These are phyloP conservation scores for Tylopilus plumbeoviolaceoides DNA, from an alignment of 768 basidiomycete genomes.

Conservation along the genomic window DNA sequence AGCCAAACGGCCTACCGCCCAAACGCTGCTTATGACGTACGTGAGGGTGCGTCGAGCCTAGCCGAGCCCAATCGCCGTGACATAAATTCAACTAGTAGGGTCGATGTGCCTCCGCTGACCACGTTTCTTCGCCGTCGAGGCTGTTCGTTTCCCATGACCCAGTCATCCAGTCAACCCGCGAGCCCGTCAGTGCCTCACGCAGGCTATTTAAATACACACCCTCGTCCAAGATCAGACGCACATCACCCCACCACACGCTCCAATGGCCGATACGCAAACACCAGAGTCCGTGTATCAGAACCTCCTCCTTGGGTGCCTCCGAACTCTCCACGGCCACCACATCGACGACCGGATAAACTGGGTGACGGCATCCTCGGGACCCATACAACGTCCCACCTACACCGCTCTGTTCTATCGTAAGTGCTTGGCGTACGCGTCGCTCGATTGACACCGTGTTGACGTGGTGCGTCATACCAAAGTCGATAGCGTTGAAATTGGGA, in stretches of 20 bases:
- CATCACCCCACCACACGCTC: no score
- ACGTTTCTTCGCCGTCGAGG: background rate
- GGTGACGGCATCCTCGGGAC: slow-evolving; percentile 5
- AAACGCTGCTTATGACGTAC: no score
- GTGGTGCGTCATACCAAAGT: background rate
- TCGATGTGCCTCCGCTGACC: background rate
- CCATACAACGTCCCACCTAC: slow-evolving; percentile 5
- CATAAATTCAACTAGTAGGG: background rate
- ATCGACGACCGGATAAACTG: background rate
- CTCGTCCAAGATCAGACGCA: background rate
- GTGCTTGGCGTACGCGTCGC: background rate
- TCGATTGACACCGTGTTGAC: background rate
- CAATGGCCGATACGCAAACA: background rate
- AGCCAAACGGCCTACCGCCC: no score
- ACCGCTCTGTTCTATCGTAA: slow-evolving; percentile 6
- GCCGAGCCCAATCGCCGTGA: background rate
- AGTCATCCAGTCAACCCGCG: background rate
- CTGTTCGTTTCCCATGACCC: background rate
- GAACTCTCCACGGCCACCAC: background rate
- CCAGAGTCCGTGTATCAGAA: slow-evolving; percentile 2
- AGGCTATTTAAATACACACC: background rate
- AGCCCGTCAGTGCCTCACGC: background rate
- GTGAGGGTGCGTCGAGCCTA: background rate
- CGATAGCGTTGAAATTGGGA: slow-evolving; percentile 9
- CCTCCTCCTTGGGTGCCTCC: background rate